These are phyloP conservation scores for Krasilnikovozyma curviuscula DNA, from an alignment of 768 basidiomycete genomes.

Conservation along the genomic window DNA sequence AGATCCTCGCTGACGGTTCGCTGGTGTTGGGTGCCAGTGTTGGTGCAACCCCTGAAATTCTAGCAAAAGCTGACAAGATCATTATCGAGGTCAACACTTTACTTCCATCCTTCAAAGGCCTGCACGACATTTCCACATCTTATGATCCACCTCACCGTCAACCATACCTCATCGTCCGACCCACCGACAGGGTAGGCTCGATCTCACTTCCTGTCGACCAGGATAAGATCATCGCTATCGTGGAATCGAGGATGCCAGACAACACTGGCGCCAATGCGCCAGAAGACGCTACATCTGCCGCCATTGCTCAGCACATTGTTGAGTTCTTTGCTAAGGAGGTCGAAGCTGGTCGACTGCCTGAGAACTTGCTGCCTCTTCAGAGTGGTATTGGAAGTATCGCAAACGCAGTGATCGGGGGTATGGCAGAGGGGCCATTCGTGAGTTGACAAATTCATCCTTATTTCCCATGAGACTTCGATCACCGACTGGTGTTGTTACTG, in stretches of 20 bases:
- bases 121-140: slow-evolving; percentile 18
- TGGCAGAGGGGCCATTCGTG: slow-evolving; percentile 14
- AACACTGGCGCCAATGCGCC: slow-evolving; percentile 18
- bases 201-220: slow-evolving; percentile 19
- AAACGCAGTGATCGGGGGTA: slow-evolving; percentile 18
- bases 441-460: not conserved
- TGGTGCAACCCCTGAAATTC: slow-evolving; percentile 22
- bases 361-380: slow-evolving; percentile 19
- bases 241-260: slow-evolving; percentile 19
- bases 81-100: slow-evolving; percentile 24
- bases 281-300: slow-evolving; percentile 13
- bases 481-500: not conserved
- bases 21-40: slow-evolving; percentile 17
- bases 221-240: slow-evolving; percentile 19
- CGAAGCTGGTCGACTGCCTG: slow-evolving; percentile 17
- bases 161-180: slow-evolving; percentile 18
- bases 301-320: slow-evolving; percentile 19
- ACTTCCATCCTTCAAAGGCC: slow-evolving; percentile 18
- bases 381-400: slow-evolving; percentile 22
- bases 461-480: not conserved
- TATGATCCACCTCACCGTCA: slow-evolving; percentile 15
- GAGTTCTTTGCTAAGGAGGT: slow-evolving; percentile 20
- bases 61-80: slow-evolving; percentile 20
- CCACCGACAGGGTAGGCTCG: slow-evolving; percentile 17
- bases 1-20: not conserved